These are phyloP conservation scores for Aureobasidium uvarum DNA, from an alignment of 2,329 filamentous ascomycete species.

Conservation along the genomic window DNA sequence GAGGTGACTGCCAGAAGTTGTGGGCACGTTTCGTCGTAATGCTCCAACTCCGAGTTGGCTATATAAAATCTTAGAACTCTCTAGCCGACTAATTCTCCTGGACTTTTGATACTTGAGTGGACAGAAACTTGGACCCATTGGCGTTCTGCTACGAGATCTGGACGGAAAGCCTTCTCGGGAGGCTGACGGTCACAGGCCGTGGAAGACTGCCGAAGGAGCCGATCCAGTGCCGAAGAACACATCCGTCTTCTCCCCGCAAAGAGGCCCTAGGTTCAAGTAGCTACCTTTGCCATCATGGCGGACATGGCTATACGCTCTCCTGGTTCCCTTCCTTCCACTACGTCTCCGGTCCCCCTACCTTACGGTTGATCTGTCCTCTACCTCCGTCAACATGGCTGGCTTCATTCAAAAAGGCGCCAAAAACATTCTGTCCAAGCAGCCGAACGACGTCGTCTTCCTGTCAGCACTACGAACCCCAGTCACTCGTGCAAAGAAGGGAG, in stretches of 20 bases:
- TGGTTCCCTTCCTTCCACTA: not conserved
- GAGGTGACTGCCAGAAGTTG: not conserved
- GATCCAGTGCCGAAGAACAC: slow-evolving; percentile 24
- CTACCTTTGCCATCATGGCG: slow-evolving; percentile 1
- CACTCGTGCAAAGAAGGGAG: slow-evolving; percentile 77
- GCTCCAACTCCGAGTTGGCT: not conserved
- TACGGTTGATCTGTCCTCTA: not conserved
- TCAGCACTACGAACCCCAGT: slow-evolving; percentile 88
- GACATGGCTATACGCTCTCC: not conserved
- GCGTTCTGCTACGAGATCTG: not conserved
- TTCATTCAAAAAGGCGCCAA: slow-evolving; percentile 56
- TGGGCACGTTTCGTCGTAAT: not conserved
- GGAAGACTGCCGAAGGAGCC: slow-evolving; percentile 16
- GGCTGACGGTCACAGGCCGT: not conserved
- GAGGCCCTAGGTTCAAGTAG: slow-evolving; percentile 21
- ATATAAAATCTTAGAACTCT: too few relatives aligned
- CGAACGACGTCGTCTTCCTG: slow-evolving; percentile 81
- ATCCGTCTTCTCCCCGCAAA: slow-evolving; percentile 19
- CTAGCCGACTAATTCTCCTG: not conserved
- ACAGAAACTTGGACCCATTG: not conserved
- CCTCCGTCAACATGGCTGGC: slow-evolving; percentile 20
- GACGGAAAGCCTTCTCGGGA: not conserved
- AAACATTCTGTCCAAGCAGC: slow-evolving; percentile 73
- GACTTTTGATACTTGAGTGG: not conserved
- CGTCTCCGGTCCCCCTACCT: not conserved